phyloP scores from a whole-genome alignment of 495 filamentous ascomycete genomes.

The Tuber melanosporum region DNA sequence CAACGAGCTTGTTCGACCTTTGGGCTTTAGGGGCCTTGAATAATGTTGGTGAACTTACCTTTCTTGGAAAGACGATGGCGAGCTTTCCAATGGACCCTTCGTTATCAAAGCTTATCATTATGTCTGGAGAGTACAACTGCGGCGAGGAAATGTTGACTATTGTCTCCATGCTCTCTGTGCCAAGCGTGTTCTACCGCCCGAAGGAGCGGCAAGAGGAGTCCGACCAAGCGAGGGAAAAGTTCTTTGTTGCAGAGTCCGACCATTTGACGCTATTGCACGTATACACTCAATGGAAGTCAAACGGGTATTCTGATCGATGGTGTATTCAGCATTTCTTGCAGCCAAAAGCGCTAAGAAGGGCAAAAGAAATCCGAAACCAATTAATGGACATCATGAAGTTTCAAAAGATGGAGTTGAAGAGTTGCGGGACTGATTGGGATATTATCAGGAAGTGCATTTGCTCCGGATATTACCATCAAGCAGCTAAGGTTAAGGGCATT shows the following conservation, averaged over 20 bases:
- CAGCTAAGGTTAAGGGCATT: slow-evolving; percentile 92
- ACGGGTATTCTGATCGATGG: slow-evolving; percentile 86
- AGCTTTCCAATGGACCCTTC: slow-evolving; percentile 86
- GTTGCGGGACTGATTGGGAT: slow-evolving; percentile 96
- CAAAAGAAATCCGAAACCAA: slow-evolving; percentile 89
- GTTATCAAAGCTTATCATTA: slow-evolving; percentile 89
- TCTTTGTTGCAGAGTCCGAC: slow-evolving; percentile 96
- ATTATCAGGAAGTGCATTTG: slow-evolving; percentile 93
- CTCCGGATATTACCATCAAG: slow-evolving; percentile 95
- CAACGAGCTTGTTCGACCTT: slow-evolving; percentile 92
- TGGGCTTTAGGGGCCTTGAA: slow-evolving; percentile 94
- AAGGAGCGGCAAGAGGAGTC: slow-evolving; percentile 97
- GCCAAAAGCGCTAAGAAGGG: slow-evolving; percentile 79
- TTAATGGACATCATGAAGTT: slow-evolving; percentile 89
- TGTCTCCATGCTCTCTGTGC: slow-evolving; percentile 95
- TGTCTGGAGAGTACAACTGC: slow-evolving; percentile 74
- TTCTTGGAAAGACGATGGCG: slow-evolving; percentile 85
- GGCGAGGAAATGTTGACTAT: slow-evolving; percentile 98
- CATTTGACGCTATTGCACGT: slow-evolving; percentile 94
- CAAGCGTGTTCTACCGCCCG: slow-evolving; percentile 93
- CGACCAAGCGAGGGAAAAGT: slow-evolving; percentile 93
- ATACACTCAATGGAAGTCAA: slow-evolving; percentile 89
- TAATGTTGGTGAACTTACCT: slow-evolving; percentile 86
- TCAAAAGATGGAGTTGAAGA: slow-evolving; percentile 79
- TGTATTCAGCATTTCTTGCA: slow-evolving; percentile 89